These are phyloP conservation scores for Dryas integrifolia DNA, from an alignment of 331 rosid species.

Conservation along the genomic window DNA sequence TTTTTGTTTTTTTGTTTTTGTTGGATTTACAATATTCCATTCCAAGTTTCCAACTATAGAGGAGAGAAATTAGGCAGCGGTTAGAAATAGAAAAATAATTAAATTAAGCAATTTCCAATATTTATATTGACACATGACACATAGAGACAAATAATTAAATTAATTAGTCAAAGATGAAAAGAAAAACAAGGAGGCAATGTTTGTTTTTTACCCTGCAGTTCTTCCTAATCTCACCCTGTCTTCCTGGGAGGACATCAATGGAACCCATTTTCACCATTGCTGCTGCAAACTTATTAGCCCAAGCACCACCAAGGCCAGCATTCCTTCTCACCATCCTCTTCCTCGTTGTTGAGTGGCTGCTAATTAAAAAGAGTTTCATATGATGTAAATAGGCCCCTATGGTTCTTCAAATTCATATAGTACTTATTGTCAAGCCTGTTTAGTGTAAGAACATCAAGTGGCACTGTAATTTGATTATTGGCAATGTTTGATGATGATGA, in stretches of 20 bases:
- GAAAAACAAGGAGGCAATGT: too few species aligned
- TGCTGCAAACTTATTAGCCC: slow-evolving; percentile 33
- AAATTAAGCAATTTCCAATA: too few species aligned
- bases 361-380: slow-evolving; percentile 29
- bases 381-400: slow-evolving; percentile 27
- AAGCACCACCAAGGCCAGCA: slow-evolving; percentile 15
- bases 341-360: slow-evolving; percentile 16
- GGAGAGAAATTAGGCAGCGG: too few species aligned
- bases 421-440: slow-evolving; percentile 31
- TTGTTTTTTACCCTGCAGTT: slow-evolving; percentile 12
- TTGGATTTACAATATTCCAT: too few species aligned
- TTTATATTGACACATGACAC: too few species aligned
- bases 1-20: too few species aligned
- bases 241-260: slow-evolving; percentile 36
- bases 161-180: too few species aligned
- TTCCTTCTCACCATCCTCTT: slow-evolving; percentile 23
- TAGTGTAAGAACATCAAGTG: slow-evolving; percentile 33
- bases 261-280: slow-evolving; percentile 48
- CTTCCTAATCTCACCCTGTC: slow-evolving; percentile 39
- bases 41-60: too few species aligned
- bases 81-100: too few species aligned
- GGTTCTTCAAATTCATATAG: slow-evolving; percentile 23
- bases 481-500: not conserved
- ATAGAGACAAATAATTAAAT: not conserved
- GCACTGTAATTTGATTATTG: not conserved